Evolutionary conservation across 1,284 basidiomycete species (phyloP).

Genomic region (Cutaneotrichosporon sp.): DNA sequence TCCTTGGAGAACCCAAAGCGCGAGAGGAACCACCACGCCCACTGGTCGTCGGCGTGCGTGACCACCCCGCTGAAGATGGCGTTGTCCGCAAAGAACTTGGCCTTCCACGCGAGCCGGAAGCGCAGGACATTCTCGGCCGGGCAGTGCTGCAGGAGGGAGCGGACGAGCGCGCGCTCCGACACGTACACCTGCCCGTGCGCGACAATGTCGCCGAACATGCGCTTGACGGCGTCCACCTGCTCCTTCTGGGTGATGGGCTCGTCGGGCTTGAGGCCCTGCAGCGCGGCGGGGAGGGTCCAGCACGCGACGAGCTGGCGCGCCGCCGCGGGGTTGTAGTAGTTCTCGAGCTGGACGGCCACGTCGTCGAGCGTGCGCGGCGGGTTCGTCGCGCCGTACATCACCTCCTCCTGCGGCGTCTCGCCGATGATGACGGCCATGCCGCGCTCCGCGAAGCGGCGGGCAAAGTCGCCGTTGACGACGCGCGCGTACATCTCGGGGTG

Average conservation of each 20-base stretch:
- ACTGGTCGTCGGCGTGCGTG: constrained; percentile 31
- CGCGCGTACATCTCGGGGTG: constrained; percentile 18
- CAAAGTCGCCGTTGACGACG: constrained; percentile 25
- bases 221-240: constrained; percentile 16
- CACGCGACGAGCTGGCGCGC: constrained; percentile 18
- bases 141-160: constrained; percentile 23
- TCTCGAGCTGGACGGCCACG: constrained; percentile 26
- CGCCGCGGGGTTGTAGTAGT: constrained; percentile 30
- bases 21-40: constrained; percentile 29
- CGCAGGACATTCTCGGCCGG: constrained; percentile 23
- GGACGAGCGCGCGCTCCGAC: constrained; percentile 22
- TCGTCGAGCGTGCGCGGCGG: constrained; percentile 20
- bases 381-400: constrained; percentile 32
- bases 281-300: constrained; percentile 6
- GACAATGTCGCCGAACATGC: constrained; percentile 30
- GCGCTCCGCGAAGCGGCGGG: constrained; percentile 22
- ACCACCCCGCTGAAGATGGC: constrained; percentile 14
- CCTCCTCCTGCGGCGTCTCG: constrained; percentile 31
- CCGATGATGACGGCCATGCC: constrained; percentile 32
- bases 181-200: constrained; percentile 33
- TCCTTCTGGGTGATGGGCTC: constrained; percentile 2
- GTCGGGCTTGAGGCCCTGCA: background rate
- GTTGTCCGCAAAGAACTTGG: background rate
- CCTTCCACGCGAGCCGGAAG: constrained; percentile 28
- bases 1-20: constrained; percentile 23